Evolutionary conservation across 192 early-diverging fungal genomes (phyloP).

Genomic region (Coemansia sp.): DNA sequence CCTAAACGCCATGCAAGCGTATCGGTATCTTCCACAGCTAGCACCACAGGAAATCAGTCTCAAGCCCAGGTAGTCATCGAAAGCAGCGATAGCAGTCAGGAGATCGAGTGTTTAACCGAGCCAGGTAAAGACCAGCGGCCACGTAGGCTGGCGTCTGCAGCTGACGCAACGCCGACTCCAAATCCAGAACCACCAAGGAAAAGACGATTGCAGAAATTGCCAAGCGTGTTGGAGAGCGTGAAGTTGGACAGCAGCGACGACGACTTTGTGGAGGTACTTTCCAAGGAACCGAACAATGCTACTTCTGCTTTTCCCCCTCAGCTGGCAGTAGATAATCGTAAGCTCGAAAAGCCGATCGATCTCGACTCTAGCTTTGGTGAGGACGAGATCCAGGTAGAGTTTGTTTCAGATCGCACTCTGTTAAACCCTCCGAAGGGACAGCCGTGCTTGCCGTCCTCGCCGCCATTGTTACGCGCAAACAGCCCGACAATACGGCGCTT

Average conservation of each 20-base stretch:
- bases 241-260: constrained; percentile 22
- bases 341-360: neutral
- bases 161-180: neutral
- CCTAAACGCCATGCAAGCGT: neutral
- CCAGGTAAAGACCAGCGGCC: neutral
- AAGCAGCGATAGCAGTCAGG: constrained; percentile 1
- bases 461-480: constrained; percentile 28
- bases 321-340: neutral
- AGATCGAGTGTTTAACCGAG: neutral
- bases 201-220: neutral
- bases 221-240: neutral
- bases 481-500: constrained; percentile 43
- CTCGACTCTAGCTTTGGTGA: constrained; percentile 1
- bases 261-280: constrained; percentile 21
- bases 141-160: neutral
- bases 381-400: neutral
- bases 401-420: neutral
- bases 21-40: neutral
- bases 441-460: constrained; percentile 32
- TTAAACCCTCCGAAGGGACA: neutral
- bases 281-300: neutral
- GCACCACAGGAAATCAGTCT: neutral
- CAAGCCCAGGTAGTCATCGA: neutral
- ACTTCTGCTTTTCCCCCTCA: neutral
- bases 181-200: neutral